Evolutionary conservation across 805 yeast genomes (phyloP).

Genomic region (Candida jianshihensis): DNA sequence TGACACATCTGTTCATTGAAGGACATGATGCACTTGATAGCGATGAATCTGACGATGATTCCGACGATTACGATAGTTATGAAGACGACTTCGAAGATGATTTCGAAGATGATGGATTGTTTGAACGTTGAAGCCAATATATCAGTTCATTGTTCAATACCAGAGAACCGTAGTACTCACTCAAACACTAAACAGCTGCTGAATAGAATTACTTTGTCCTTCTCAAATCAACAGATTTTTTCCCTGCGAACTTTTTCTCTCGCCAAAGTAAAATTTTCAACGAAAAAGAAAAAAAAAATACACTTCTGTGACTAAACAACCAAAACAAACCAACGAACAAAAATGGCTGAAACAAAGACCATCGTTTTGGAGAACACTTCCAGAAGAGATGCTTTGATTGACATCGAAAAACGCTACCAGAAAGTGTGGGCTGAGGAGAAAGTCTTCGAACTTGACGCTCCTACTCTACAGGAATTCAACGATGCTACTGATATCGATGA

Average conservation of each 20-base stretch:
- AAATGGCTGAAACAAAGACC: slow-evolving; percentile 25
- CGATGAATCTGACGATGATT: slow-evolving; percentile 16
- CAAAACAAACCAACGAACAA: no score
- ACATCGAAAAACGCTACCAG: slow-evolving; percentile 84
- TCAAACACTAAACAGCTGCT: no score
- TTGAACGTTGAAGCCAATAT: slow-evolving; percentile 33
- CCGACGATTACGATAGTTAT: slow-evolving; percentile 26
- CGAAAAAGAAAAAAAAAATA: no score
- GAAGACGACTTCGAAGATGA: slow-evolving; percentile 38
- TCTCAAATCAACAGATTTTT: no score
- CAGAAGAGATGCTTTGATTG: slow-evolving; percentile 91
- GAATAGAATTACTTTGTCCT: no score
- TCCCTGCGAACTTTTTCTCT: no score
- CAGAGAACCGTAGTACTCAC: no score
- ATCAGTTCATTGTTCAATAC: no score
- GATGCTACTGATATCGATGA: slow-evolving; percentile 53
- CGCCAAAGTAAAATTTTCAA: not conserved
- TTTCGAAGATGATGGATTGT: slow-evolving; percentile 53
- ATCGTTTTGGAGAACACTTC: slow-evolving; percentile 54
- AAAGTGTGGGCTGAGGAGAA: slow-evolving; percentile 81
- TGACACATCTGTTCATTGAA: slow-evolving; percentile 30
- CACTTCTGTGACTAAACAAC: no score
- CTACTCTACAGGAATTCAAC: slow-evolving; percentile 60
- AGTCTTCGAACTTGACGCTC: slow-evolving; percentile 84
- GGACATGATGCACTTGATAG: slow-evolving; percentile 18